phyloP scores from a whole-genome alignment of 352 stramenopile species.

The Phytophthora parvispora region DNA sequence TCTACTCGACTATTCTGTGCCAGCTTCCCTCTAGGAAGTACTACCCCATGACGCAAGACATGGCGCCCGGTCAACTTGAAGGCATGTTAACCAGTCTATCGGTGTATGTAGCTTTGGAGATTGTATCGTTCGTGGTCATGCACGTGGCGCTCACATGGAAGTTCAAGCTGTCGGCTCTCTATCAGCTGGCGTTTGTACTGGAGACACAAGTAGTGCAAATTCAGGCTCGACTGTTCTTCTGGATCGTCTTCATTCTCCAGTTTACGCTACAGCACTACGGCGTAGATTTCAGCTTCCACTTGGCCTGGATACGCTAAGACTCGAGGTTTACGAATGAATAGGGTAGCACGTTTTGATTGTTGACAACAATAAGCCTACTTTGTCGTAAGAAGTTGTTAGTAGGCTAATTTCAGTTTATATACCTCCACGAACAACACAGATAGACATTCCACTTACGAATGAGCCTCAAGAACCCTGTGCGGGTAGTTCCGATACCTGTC shows the following conservation, averaged over 20 bases:
- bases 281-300: constrained; percentile 24
- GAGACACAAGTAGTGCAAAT: constrained; percentile 26
- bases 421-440: too few species aligned
- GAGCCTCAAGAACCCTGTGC: too few species aligned
- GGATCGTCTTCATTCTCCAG: constrained; percentile 29
- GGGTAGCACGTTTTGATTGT: too few species aligned
- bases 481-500: too few species aligned
- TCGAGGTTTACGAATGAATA: neutral
- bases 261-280: constrained; percentile 23
- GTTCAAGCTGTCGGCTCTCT: constrained; percentile 28
- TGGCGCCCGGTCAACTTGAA: constrained; percentile 10
- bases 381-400: too few species aligned
- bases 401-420: too few species aligned
- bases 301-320: constrained; percentile 13
- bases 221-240: constrained; percentile 21
- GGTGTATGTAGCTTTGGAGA: constrained; percentile 15
- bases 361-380: too few species aligned
- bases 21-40: constrained; percentile 16
- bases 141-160: constrained; percentile 11
- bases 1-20: constrained; percentile 13
- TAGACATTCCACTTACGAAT: too few species aligned
- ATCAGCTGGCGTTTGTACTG: constrained; percentile 26
- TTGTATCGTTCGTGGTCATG: constrained; percentile 17
- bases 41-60: constrained; percentile 13
- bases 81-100: constrained; percentile 8